phyloP scores from a whole-genome alignment of 176 grass and related monocot genomes.

The bread wheat (Triticum aestivum) region IWGSC_CS_RefSeq_v2.1 NC_057796.1:118157481-118157980 shows the following conservation, averaged over 20 bases:
- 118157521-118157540: background rate
- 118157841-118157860: background rate
- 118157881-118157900: slow-evolving; percentile 18
- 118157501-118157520: slow-evolving; percentile 10
- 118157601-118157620: background rate
- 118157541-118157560: background rate
- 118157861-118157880: background rate
- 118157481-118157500: background rate
- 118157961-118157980: background rate
- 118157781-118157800: background rate
- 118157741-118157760: background rate
- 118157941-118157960: background rate
- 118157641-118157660: slow-evolving; percentile 20
- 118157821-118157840: background rate
- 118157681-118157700: background rate
- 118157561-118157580: background rate
- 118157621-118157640: background rate
- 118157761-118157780: background rate
- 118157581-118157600: background rate
- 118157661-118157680: background rate
- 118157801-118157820: background rate
- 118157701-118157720: background rate
- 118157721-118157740: background rate
- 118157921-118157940: background rate
- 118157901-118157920: background rate